Percentiles rank a stretch among this genome's conserved stretches.
phyloP scores from a whole-genome alignment of 139 green algal genomes.

The Chlamydomonas sp. region DNA sequence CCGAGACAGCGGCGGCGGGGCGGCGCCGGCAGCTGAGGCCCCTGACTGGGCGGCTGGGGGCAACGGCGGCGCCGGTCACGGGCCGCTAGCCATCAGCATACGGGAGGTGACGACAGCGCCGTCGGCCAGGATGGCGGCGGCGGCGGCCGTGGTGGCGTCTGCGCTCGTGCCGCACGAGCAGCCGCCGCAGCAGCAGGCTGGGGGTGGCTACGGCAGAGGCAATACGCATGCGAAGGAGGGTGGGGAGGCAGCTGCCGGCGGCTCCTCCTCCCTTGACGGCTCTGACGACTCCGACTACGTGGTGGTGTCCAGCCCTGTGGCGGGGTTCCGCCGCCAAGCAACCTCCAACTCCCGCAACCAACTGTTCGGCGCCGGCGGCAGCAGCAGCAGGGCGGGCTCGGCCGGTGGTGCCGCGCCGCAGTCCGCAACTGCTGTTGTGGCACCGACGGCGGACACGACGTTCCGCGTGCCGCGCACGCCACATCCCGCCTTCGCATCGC shows the following conservation, averaged over 20 bases:
- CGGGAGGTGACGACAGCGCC: neutral
- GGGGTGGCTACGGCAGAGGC: neutral
- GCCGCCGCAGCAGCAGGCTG: neutral
- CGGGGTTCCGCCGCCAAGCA: neutral
- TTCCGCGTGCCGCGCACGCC: too few relatives aligned
- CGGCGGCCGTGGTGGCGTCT: neutral
- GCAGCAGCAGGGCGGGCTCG: neutral
- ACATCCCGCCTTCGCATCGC: too few relatives aligned
- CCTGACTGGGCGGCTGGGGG: neutral
- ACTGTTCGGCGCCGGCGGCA: neutral
- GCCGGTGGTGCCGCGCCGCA: too few relatives aligned
- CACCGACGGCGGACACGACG: too few relatives aligned
- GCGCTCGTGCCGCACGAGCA: neutral
- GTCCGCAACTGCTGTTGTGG: too few relatives aligned
- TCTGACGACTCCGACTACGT: slow-evolving; percentile 27
- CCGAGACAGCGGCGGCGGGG: neutral
- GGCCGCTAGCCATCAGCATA: neutral
- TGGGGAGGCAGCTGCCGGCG: slow-evolving; percentile 1
- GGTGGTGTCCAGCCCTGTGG: slow-evolving; percentile 14
- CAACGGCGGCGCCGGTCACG: neutral
- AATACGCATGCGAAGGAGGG: too few relatives aligned
- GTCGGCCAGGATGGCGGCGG: neutral
- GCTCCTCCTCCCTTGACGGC: neutral
- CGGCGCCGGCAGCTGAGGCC: neutral
- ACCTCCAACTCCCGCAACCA: too few relatives aligned